Base-by-base conservation (phyloP, 2,329 filamentous ascomycete genomes). In the Neonectria magnoliae region DNA sequence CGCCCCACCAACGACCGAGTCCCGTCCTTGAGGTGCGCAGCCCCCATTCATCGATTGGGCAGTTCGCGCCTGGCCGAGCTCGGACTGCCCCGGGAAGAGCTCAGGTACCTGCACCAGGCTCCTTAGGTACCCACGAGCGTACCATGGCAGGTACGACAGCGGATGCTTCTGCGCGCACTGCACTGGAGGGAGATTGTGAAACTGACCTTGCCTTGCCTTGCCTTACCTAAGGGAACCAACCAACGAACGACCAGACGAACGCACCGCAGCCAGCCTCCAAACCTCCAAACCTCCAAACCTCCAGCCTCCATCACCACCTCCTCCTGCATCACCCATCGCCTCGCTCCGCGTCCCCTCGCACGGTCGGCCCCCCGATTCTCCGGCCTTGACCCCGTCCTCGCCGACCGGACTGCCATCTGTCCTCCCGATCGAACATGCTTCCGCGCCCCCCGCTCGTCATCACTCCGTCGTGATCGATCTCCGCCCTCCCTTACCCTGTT, bases 371-470 rank as follows among this genome's bases (percentile, higher is more conserved):
- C 25, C 31, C 31, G 31, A 27, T 59, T 51, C 29, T 20, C 29
- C 42, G 22, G 33, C 48, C 55, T 42, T 47, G 44, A 20, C 11
- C 33, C 51, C 55, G 50, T 51, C 62, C 38, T 56, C 50, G 45
- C 31, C 56, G 38, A 44, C 53, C 45, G 42, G 44, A 31, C 54
- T 54, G 18, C 20, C 56, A 47, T 55, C 42, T 29, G 51, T 51
- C 38, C 60, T 38, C 62, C 61, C 64, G 54, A 65, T 55, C 68
- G 68, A 76, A 71, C 66, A 76, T 76, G 75, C 67, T 70, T 73
- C 68, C 67, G 72, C 69, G 66, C 65, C 72, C 68, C 64, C 63
- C 67, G 59, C 66, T 59, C 57, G 53, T 45, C 33, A 45, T 57
- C 52, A 52, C 67, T 60, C 67, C 69, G 65, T 72, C 62, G 67